phyloP scores from a whole-genome alignment of 768 basidiomycete genomes.

The Coprinopsis sp. region DNA sequence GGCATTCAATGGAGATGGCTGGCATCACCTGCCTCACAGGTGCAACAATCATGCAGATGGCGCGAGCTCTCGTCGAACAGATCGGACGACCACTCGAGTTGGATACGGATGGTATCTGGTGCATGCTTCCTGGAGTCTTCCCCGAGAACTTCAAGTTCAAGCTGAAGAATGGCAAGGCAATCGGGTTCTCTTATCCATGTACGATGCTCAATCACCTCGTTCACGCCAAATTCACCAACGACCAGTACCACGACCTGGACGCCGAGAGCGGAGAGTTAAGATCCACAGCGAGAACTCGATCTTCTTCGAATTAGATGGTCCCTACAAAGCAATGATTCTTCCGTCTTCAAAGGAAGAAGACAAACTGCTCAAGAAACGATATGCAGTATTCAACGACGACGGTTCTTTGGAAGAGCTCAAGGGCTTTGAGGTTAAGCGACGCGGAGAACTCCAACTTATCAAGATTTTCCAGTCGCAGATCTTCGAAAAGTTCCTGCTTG shows the following conservation, averaged over 20 bases:
- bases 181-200: constrained; percentile 95
- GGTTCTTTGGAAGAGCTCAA: constrained; percentile 97
- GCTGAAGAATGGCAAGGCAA: constrained; percentile 78
- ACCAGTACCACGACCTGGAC: constrained; percentile 95
- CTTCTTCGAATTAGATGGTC: constrained; percentile 98
- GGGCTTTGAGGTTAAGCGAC: constrained; percentile 97
- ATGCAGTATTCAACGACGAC: constrained; percentile 98
- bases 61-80: constrained; percentile 93
- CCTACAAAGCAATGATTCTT: constrained; percentile 98
- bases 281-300: constrained; percentile 96
- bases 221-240: constrained; percentile 90
- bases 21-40: constrained; percentile 98
- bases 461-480: constrained; percentile 99
- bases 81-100: constrained; percentile 95
- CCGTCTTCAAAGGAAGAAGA: constrained; percentile 99
- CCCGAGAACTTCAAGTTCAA: constrained; percentile 98
- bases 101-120: constrained; percentile 99
- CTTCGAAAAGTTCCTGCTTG: constrained; percentile 95
- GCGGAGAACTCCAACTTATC: constrained; percentile 96
- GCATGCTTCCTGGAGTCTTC: constrained; percentile 97
- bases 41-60: constrained; percentile 98
- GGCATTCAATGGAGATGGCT: constrained; percentile 99
- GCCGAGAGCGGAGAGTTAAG: constrained; percentile 72
- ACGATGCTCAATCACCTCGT: constrained; percentile 99
- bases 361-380: constrained; percentile 96